Evolutionary conservation across 192 early-diverging fungal genomes (phyloP).

Genomic region (Gonapodya sp.): DNA sequence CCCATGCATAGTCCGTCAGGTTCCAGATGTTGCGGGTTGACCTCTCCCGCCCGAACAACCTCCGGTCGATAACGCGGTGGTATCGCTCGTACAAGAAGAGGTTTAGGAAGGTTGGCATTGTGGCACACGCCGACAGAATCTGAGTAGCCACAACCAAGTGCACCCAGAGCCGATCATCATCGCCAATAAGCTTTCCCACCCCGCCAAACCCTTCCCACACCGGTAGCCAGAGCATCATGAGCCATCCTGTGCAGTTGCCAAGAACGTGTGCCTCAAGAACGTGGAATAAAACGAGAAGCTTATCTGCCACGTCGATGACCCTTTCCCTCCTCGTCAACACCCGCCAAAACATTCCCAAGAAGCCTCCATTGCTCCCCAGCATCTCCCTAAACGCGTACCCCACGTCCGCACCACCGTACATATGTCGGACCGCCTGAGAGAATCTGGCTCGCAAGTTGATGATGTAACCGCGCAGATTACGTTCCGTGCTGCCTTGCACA

Average conservation of each 20-base stretch:
- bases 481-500: conserved; percentile 29
- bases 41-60: conserved; percentile 29
- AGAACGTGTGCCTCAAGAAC: conserved; percentile 42
- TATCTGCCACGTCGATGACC: conserved; percentile 20
- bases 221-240: conserved; percentile 39
- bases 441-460: conserved; percentile 43
- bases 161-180: conserved; percentile 10
- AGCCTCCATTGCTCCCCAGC: neutral
- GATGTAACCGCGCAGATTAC: conserved; percentile 25
- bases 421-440: conserved; percentile 61
- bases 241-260: conserved; percentile 38
- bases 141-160: neutral
- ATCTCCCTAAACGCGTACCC: conserved; percentile 36
- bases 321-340: conserved; percentile 17
- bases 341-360: neutral
- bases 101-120: conserved; percentile 31
- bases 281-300: conserved; percentile 26
- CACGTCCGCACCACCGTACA: conserved; percentile 63
- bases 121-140: conserved; percentile 21
- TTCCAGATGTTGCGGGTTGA: conserved; percentile 23
- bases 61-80: conserved; percentile 28
- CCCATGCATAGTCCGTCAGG: conserved; percentile 25
- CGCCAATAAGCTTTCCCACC: conserved; percentile 9
- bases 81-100: conserved; percentile 33
- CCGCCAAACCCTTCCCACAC: conserved; percentile 29